A percentile compares a stretch with the other conserved stretches of the same genome.
Conservation (phyloP, 495 filamentous ascomycete genomes). For the Cercophora samala region DNA sequence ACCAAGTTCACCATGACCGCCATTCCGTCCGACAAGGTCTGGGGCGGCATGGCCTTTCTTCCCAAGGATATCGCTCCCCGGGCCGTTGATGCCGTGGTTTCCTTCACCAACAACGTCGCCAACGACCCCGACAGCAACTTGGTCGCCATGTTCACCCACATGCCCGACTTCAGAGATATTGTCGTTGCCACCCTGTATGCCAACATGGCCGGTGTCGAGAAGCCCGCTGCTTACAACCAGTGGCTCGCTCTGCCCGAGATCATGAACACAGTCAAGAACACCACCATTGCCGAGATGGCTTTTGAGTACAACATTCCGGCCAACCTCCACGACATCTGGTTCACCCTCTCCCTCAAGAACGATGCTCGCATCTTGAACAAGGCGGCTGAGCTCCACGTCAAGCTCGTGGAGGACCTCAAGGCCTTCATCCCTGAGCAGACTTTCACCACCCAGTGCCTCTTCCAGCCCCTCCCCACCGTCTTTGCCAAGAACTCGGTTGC, state of each 20-base stretch:
- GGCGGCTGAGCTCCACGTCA: conserved; percentile 25
- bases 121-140: conserved; percentile 19
- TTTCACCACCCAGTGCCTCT: conserved; percentile 43
- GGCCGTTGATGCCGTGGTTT: conserved; percentile 13
- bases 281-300: conserved; percentile 24
- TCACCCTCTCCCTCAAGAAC: conserved; percentile 31
- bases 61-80: conserved; percentile 9
- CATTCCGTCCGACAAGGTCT: conserved; percentile 15
- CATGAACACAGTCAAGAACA: conserved; percentile 24
- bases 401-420: conserved; percentile 22
- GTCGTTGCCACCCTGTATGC: conserved; percentile 26
- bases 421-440: conserved; percentile 24
- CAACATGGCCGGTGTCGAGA: conserved; percentile 22
- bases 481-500: conserved; percentile 41
- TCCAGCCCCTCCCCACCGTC: conserved; percentile 46
- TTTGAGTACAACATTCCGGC: conserved; percentile 19
- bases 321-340: conserved; percentile 24
- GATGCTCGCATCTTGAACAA: conserved; percentile 26
- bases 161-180: conserved; percentile 19
- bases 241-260: conserved; percentile 24
- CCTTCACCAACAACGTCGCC: conserved; percentile 32
- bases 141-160: conserved; percentile 18
- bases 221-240: conserved; percentile 19
- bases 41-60: conserved; percentile 21
- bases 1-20: conserved; percentile 44